Evolutionary conservation across 192 early-diverging fungal genomes (phyloP).

Genomic region (Phycomyces blakesleeanus): DNA sequence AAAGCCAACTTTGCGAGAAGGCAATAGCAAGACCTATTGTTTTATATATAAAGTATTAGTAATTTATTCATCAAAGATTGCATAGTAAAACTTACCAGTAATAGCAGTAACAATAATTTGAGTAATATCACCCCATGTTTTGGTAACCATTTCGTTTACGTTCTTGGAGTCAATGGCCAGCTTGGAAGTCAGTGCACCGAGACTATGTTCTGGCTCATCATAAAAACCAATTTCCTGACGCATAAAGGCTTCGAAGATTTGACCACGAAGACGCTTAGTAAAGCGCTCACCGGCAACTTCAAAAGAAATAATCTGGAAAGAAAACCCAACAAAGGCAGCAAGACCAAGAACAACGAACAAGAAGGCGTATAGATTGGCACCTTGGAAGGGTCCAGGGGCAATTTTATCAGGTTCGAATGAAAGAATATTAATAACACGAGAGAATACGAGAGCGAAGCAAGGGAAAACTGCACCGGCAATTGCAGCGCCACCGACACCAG

Average conservation of each 20-base stretch:
- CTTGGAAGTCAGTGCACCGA: slow-evolving; percentile 73
- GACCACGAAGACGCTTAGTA: slow-evolving; percentile 22
- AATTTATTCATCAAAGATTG: not conserved
- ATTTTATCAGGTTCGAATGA: slow-evolving; percentile 13
- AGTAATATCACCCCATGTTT: slow-evolving; percentile 38
- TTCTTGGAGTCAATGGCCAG: slow-evolving; percentile 78
- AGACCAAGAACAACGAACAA: slow-evolving; percentile 29
- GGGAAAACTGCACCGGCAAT: slow-evolving; percentile 76
- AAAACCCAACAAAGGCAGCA: slow-evolving; percentile 14
- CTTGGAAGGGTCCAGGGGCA: slow-evolving; percentile 29
- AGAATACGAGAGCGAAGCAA: slow-evolving; percentile 59
- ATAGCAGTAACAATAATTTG: slow-evolving; percentile 33
- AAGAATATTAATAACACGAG: slow-evolving; percentile 47
- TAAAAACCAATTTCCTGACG: slow-evolving; percentile 86
- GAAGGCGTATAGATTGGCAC: slow-evolving; percentile 29
- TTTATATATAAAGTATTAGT: not conserved
- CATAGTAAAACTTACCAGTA: slow-evolving; percentile 28
- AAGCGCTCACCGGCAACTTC: slow-evolving; percentile 28
- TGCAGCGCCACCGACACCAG: slow-evolving; percentile 59
- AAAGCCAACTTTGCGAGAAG: slow-evolving; percentile 72
- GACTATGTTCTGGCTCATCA: slow-evolving; percentile 70
- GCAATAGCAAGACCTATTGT: slow-evolving; percentile 48
- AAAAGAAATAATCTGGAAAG: slow-evolving; percentile 18
- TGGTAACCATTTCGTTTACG: slow-evolving; percentile 53
- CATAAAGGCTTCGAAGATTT: slow-evolving; percentile 66